Evolutionary conservation across 257 asterid genomes (phyloP).

Genomic region (Nicotiana benthamiana): DNA sequence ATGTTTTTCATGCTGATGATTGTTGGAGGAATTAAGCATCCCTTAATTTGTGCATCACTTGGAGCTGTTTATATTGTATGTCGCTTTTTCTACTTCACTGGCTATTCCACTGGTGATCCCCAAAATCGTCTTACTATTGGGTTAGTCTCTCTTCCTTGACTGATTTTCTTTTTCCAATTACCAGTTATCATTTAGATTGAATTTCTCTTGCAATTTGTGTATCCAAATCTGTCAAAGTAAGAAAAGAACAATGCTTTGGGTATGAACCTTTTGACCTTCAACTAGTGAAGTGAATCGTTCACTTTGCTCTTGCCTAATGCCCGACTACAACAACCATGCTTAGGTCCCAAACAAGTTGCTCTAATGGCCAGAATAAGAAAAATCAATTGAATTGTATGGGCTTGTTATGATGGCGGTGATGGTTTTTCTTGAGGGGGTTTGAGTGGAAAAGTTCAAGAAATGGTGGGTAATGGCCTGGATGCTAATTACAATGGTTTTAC

Average conservation of each 20-base stretch:
- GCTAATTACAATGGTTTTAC: not conserved
- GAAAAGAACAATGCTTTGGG: not conserved
- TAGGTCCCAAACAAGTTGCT: too few species aligned
- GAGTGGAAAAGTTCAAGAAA: not conserved
- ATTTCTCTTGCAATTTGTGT: not conserved
- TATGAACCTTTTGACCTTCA: not conserved
- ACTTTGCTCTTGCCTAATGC: not conserved
- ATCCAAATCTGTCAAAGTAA: not conserved
- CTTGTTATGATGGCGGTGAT: not conserved
- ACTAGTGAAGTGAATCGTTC: not conserved
- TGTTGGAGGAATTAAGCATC: slow-evolving; percentile 77
- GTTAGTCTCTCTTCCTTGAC: slow-evolving; percentile 29
- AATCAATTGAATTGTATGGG: not conserved
- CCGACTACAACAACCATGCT: too few species aligned
- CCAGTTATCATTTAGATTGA: not conserved
- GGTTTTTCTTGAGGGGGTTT: not conserved
- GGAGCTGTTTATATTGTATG: slow-evolving; percentile 42
- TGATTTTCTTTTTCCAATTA: not conserved
- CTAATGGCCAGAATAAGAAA: not conserved
- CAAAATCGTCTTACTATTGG: slow-evolving; percentile 47
- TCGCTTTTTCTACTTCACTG: slow-evolving; percentile 74
- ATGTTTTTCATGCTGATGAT: slow-evolving; percentile 45
- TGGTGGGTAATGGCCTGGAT: not conserved
- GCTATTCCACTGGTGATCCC: slow-evolving; percentile 79
- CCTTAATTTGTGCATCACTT: slow-evolving; percentile 42